Percentiles rank a stretch among this genome's conserved stretches.
Evolutionary conservation across 441 rosid genomes (phyloP).

Genomic region (Euphorbia neoarborescens): DNA sequence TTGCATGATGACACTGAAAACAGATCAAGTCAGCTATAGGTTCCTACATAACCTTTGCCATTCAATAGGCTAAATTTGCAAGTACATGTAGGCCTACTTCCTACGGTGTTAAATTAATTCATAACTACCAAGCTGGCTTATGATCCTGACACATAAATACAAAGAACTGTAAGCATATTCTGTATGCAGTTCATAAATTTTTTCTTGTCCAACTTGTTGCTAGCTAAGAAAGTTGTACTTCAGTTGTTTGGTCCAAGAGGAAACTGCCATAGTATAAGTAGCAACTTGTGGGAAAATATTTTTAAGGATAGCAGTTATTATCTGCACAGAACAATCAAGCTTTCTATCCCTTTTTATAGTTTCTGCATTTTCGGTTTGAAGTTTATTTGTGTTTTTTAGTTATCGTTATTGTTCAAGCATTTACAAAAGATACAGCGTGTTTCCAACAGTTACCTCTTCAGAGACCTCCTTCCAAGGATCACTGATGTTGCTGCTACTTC

Average conservation of each 20-base stretch:
- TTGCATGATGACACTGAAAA: no score
- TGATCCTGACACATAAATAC: not conserved
- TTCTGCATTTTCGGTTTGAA: not conserved
- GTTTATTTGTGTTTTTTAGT: not conserved
- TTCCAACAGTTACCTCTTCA: conserved; percentile 46
- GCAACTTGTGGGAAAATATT: not conserved
- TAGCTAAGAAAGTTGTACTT: not conserved
- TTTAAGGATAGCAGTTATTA: not conserved
- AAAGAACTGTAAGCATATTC: not conserved
- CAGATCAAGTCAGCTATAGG: no score
- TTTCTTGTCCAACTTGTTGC: not conserved
- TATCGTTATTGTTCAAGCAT: not conserved
- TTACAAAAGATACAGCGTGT: not conserved
- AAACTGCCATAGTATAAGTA: not conserved
- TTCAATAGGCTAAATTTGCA: no score
- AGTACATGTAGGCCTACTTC: not conserved
- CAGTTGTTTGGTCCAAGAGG: not conserved
- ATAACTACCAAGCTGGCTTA: not conserved
- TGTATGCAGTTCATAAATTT: not conserved
- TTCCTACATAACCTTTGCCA: not conserved
- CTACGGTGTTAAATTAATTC: not conserved
- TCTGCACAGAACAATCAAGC: not conserved
- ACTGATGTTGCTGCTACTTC: conserved; percentile 37
- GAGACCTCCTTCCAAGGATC: conserved; percentile 94
- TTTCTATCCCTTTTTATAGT: not conserved